Evolutionary conservation across 1,284 basidiomycete genomes (phyloP), one percentile per base, ranked within the genome.

Genomic region (Lentinus polychrous): DNA sequence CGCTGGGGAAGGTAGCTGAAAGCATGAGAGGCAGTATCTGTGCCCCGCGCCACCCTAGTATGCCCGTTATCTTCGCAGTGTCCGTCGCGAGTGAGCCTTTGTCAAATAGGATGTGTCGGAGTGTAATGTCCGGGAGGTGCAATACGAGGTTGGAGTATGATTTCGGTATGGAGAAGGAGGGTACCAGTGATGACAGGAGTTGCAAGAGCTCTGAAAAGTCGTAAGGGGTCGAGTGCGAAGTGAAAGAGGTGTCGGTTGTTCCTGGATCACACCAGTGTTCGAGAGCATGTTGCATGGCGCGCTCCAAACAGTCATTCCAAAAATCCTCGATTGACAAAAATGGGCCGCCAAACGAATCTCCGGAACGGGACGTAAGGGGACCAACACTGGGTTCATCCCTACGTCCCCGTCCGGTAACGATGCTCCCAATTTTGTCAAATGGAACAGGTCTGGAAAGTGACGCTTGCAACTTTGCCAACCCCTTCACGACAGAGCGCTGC

Each of bases 401-500:
- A 10, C 27, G 27, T 27, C 27, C 5, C 4, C 5, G 10, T 5
- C 27, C 10, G 3, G 35, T 8, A 10, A 40, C 22, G 18, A 52
- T 37, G 48, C 50, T 52, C n/a, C 50, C 50, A 22, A 50, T 52
- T 39, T 44, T 10, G 23, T 52, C 35, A 46, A 52, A 45, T 17
- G 49, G 22, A n/a, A 52, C 48, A 27, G 50, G 50, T 24, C 38
- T 45, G n/a, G 50, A 52, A 44, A 52, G 49, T 22, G 48, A 50
- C 3, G 48, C 49, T 24, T 52, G 39, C 20, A 52, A 17, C 24
- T 22, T 40, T 50, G 50, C 50, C 33, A 52, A 22, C 20, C 42
- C 23, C 17, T 52, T 50, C 18, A 52, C 49, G 15, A 52, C 38
- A 20, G 24, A 45, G 17, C 50, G 48, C 33, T 52, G 39, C 41